Percentiles rank a stretch among this genome's conserved stretches.
Conservation (phyloP, 1,139 yeast species). For the Magnusiomyces magnusii region DNA sequence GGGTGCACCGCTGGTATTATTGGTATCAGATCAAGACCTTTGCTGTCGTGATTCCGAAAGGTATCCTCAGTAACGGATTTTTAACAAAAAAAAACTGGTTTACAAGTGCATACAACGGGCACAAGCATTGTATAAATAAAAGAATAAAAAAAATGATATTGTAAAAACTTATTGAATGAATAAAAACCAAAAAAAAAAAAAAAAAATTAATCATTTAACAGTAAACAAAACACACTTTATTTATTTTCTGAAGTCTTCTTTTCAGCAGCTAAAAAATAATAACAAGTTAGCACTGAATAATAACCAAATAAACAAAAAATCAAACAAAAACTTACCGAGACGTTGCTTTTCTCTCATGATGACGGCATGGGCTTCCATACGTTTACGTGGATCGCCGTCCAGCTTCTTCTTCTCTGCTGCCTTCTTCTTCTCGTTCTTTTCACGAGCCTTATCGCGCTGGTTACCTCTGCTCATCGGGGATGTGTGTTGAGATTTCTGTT, state of each 20-base stretch:
- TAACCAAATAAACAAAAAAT: background rate
- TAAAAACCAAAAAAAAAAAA: no score
- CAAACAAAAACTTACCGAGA: slow-evolving; percentile 46
- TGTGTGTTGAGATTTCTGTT: no score
- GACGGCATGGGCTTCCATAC: slow-evolving; percentile 84
- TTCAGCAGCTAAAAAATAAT: background rate
- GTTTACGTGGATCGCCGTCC: slow-evolving; percentile 73
- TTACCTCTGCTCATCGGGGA: slow-evolving; percentile 83
- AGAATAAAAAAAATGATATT: no score
- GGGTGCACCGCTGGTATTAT: no score
- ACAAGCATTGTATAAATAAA: no score
- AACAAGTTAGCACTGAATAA: background rate
- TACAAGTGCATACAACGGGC: no score
- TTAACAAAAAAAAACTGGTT: no score
- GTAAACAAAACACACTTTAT: background rate
- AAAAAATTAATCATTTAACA: no score
- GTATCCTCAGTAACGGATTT: no score
- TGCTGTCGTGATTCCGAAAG: no score
- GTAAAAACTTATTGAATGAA: no score
- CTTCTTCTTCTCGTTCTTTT: slow-evolving; percentile 75
- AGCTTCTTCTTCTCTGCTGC: slow-evolving; percentile 55
- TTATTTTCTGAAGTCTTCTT: background rate
- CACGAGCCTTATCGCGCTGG: slow-evolving; percentile 91
- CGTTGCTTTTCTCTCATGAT: slow-evolving; percentile 83
- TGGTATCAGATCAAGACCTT: no score